Evolutionary conservation across 2,329 filamentous ascomycete genomes (phyloP), one percentile per base, ranked within the genome.

Genomic region (Teratosphaeria epicoccoides): DNA sequence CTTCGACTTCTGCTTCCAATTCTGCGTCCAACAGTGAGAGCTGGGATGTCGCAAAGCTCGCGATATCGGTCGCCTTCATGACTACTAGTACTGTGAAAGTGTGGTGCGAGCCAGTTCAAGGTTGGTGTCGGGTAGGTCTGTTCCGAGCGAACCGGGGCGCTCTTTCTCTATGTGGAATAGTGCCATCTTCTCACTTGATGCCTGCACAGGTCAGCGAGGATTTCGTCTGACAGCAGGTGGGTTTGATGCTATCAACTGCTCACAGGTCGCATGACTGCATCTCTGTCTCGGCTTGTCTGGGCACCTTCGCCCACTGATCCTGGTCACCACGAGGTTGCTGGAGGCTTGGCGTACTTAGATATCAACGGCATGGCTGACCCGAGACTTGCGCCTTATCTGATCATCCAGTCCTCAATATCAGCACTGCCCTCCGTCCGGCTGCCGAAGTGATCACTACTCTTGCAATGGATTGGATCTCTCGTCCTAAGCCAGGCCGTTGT

Each of bases 11-110:
- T 61, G 82, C 81, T 61, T 82, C 76, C 25, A 88, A 81, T 69
- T 94, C 88, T 49, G 73, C 74, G 45, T 81, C 76, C 37, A 94
- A 79, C 47, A 94, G 80, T 37, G 75, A 69, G 49, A 90, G 78
- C 67, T 94, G 88, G 1, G 80, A 79, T 46, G 73, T 68, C 9
- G 87, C 85, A 68, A 93, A 94, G 46, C 78, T 70, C 46, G 81
- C 71, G 53, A 90, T 77, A 63, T 85, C 79, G 55, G 71, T 64
- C 50, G 37, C 11, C 37, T 50, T 50, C 37, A 50, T 46, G 22
- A 4, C 25, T 23, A 1, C 2, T 43, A 2, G 9, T 43, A 46
- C 46, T 20, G 22, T 2, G n/a, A 46, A 12, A 46, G 12, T 2
- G 43, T 46, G n/a, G n/a, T n/a, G n/a, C n/a, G n/a, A n/a, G n/a